Percentiles rank a stretch among this genome's conserved stretches.
phyloP scores from a whole-genome alignment of 257 asterid species.

The Catharanthus roseus region DNA sequence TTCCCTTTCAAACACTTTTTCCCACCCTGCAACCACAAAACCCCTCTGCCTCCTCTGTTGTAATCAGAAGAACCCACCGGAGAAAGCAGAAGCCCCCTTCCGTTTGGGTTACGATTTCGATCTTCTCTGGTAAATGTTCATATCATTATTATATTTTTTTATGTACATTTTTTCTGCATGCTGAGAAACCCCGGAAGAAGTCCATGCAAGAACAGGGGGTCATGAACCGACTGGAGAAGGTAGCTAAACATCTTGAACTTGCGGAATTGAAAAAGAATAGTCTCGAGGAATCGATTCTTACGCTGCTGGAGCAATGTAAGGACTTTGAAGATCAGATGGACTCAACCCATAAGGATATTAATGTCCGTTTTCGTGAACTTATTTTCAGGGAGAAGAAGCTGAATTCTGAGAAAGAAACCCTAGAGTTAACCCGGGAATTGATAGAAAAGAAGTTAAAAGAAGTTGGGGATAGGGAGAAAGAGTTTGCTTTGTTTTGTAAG shows the following conservation, averaged over 20 bases:
- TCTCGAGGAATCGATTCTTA: constrained; percentile 3
- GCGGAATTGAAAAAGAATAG: constrained; percentile 10
- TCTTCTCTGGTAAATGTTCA: no score
- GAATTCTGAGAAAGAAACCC: constrained; percentile 17
- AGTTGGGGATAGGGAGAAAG: constrained; percentile 16
- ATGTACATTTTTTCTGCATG: no score
- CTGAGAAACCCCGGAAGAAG: no score
- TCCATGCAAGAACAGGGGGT: background rate
- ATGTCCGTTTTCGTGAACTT: constrained; percentile 9
- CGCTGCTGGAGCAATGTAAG: constrained; percentile 8
- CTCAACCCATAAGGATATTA: background rate
- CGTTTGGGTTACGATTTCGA: no score
- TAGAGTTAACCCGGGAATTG: constrained; percentile 4
- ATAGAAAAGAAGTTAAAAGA: constrained; percentile 5
- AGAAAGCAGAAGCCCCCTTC: no score
- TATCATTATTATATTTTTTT: no score
- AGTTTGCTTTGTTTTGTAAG: constrained; percentile 1
- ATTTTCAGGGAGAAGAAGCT: constrained; percentile 12
- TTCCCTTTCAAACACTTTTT: no score
- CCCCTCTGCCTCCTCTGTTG: no score
- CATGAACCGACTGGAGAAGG: constrained; percentile 16
- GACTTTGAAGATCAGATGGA: constrained; percentile 10
- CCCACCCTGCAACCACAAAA: no score
- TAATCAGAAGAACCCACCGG: no score
- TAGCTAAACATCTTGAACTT: constrained; percentile 1